Conservation (phyloP, 2,329 filamentous ascomycete species). For the Trichoderma semiorbis region DNA sequence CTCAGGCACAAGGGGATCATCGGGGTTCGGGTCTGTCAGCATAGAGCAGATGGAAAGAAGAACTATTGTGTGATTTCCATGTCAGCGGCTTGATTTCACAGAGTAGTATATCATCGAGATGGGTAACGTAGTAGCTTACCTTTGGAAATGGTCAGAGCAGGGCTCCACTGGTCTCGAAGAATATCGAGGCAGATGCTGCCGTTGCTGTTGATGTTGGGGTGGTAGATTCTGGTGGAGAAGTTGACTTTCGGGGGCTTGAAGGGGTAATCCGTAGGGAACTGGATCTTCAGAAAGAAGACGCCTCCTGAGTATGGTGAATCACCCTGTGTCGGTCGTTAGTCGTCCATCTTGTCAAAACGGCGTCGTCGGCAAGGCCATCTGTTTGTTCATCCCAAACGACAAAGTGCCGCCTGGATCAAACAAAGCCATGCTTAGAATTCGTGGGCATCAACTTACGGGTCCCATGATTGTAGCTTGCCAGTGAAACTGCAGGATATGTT, state of each 20-base stretch:
- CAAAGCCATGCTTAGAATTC: not conserved
- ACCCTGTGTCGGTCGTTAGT: slow-evolving; percentile 54
- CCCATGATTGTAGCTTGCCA: slow-evolving; percentile 99
- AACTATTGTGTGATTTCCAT: slow-evolving; percentile 51
- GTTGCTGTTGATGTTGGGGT: slow-evolving; percentile 99
- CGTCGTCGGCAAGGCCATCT: not conserved
- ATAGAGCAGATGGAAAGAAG: slow-evolving; percentile 99
- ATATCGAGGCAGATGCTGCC: slow-evolving; percentile 99
- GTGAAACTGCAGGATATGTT: slow-evolving; percentile 70
- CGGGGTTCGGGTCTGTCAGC: slow-evolving; percentile 98
- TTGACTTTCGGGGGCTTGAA: slow-evolving; percentile 99
- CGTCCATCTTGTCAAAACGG: not conserved
- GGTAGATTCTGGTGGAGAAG: slow-evolving; percentile 99
- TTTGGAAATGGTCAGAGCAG: slow-evolving; percentile 96
- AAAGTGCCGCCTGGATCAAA: not conserved
- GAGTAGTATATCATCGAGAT: not conserved
- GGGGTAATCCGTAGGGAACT: slow-evolving; percentile 99
- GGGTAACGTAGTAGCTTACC: slow-evolving; percentile 51
- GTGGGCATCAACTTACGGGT: slow-evolving; percentile 63
- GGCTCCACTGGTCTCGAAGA: slow-evolving; percentile 98
- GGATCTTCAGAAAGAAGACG: slow-evolving; percentile 98
- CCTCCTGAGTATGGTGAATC: slow-evolving; percentile 98
- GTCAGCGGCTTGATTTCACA: slow-evolving; percentile 13
- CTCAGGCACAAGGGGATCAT: slow-evolving; percentile 96
- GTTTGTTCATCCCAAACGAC: not conserved